phyloP scores from a whole-genome alignment of 1,284 basidiomycete species.

The Papiliotrema flavescens region DNA sequence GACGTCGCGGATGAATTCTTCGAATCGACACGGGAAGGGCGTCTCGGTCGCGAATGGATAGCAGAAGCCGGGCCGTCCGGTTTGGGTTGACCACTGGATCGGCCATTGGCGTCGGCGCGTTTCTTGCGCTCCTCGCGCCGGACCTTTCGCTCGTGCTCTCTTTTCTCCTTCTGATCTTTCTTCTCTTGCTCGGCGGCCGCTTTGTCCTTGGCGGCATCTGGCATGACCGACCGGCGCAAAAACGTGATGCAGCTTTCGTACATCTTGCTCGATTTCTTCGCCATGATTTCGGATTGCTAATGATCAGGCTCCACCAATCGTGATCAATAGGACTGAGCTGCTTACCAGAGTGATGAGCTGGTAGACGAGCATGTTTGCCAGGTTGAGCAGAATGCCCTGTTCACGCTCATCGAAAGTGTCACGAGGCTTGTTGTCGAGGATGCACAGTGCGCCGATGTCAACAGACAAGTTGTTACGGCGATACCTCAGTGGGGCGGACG shows the following conservation, averaged over 20 bases:
- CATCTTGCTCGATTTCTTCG: conserved; percentile 30
- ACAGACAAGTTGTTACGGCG: conserved; percentile 18
- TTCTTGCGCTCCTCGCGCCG: neutral
- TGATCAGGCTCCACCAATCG: conserved; percentile 5
- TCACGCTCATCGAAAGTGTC: conserved; percentile 29
- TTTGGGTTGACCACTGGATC: neutral
- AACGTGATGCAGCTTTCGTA: conserved; percentile 41
- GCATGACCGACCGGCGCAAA: conserved; percentile 32
- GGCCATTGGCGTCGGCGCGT: neutral
- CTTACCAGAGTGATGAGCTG: conserved; percentile 40
- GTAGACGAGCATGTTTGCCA: conserved; percentile 45
- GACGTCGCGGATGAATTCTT: neutral
- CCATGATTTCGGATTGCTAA: conserved; percentile 32
- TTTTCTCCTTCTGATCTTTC: neutral
- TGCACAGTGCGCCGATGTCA: conserved; percentile 37
- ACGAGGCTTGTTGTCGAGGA: conserved; percentile 26
- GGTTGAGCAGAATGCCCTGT: conserved; percentile 29
- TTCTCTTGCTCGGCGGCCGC: neutral
- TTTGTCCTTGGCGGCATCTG: conserved; percentile 11
- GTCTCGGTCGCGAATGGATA: neutral
- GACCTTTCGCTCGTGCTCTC: neutral
- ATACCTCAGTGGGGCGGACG: conserved; percentile 35
- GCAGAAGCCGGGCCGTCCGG: neutral
- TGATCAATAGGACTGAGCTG: neutral
- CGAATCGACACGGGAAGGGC: neutral